A percentile compares a stretch with the other conserved stretches of the same genome.
phyloP scores from a whole-genome alignment of 2,329 filamentous ascomycete species.

The Didymella arachidicola region DNA sequence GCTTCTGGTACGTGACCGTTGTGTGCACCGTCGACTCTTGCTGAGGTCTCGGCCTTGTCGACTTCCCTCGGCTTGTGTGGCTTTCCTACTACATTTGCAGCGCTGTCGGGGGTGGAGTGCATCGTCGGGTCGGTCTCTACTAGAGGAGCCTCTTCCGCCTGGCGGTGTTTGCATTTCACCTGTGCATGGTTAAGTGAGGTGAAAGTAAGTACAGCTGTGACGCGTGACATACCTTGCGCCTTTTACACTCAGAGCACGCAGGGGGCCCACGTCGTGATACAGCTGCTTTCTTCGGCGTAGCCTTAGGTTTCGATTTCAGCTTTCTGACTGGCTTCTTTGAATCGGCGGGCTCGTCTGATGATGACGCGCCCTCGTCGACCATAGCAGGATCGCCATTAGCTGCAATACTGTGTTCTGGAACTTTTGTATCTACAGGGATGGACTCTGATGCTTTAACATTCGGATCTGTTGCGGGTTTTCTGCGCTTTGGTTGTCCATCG shows the following conservation, averaged over 20 bases:
- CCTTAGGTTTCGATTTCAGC: neutral
- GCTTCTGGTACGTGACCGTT: neutral
- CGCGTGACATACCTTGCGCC: slow-evolving; percentile 9
- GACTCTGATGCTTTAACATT: neutral
- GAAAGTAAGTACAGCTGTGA: too few species aligned
- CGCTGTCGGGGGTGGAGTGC: neutral
- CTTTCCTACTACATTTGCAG: neutral
- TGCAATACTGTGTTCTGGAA: neutral
- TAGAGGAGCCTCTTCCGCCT: neutral
- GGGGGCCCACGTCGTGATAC: neutral
- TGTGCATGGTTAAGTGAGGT: neutral
- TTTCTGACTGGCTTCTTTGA: neutral
- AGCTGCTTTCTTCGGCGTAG: neutral
- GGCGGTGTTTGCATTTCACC: slow-evolving; percentile 13
- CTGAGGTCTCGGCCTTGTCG: neutral
- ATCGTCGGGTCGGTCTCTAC: neutral
- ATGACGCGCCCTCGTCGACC: neutral
- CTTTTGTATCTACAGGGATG: slow-evolving; percentile 4
- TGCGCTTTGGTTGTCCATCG: neutral
- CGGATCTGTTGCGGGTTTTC: neutral
- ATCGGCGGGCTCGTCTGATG: neutral
- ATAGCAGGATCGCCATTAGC: neutral
- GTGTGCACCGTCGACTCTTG: neutral
- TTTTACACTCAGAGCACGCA: slow-evolving; percentile 10
- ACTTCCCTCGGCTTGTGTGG: neutral